Base-by-base conservation (phyloP, 208 protist species). In the Leishmania turanica region DNA sequence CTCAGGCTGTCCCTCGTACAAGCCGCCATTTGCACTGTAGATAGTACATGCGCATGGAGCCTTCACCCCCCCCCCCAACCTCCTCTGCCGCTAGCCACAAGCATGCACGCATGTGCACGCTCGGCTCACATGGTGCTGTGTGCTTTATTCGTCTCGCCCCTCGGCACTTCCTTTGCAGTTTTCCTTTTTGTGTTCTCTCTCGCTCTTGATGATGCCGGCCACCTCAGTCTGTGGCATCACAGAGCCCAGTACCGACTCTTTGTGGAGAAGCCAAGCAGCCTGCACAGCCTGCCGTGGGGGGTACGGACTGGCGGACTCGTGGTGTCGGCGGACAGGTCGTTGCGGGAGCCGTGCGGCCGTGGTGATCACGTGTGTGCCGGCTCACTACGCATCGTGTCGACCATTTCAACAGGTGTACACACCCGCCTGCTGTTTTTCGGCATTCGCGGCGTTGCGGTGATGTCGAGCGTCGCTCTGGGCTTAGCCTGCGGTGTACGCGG, bases 21-120 rank as follows among this genome's bases (percentile, higher is more conserved):
- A 85, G 62, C 82, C 82, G 13, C 82, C 82, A 40, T 74, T 58
- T 60, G 27, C 77, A n/a, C 65, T 85, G 37, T 85, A 80, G 64
- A 13, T 40, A 37, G 2, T 19, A 40, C 27, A 56, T 11, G 60
- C 60, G n/a, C 60, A 37, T 19, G 60, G 60, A 49, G 9, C 45
- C 45, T 11, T 9, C 11, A n/a, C 8, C 40, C 40, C 40, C 40
- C 40, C 3, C 40, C 40, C 40, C 40, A 42, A 42, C 40, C 40
- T 53, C 49, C 49, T 17, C 51, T 40, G 11, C 24, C 7, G 4
- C 60, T 66, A 17, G 11, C 60, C 60, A 6, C 60, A 66, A 13
- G 60, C 42, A 31, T n/a, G 68, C 68, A 72, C 17, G 24, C 68
- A 34, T 71, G 64, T 27, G 7, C 66, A 45, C n/a, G 11, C 68